A percentile compares a stretch with the other conserved stretches of the same genome.
phyloP scores from a whole-genome alignment of 2,329 filamentous ascomycete genomes.

The Drechslera avenae region DNA sequence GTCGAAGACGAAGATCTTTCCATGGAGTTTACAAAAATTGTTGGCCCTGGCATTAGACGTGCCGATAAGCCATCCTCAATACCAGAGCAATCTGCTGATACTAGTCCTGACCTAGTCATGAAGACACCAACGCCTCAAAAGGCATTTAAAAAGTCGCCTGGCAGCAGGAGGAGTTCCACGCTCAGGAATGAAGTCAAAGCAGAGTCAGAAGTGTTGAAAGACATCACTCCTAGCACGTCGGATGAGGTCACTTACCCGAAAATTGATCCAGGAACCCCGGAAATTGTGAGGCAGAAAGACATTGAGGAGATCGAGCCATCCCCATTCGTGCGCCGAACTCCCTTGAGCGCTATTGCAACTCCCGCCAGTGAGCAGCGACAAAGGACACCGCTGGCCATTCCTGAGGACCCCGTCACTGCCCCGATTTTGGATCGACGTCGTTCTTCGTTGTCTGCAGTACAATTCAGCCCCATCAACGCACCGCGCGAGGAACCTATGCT shows the following conservation, averaged over 20 bases:
- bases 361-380: constrained; percentile 26
- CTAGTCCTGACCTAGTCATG: constrained; percentile 8
- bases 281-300: constrained; percentile 32
- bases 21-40: constrained; percentile 59
- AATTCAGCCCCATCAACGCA: constrained; percentile 43
- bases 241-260: constrained; percentile 31
- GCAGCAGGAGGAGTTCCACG: constrained; percentile 14
- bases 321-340: constrained; percentile 39
- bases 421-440: constrained; percentile 44
- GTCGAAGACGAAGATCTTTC: constrained; percentile 51
- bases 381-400: constrained; percentile 25
- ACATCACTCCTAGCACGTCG: constrained; percentile 33
- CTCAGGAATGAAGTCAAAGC: constrained; percentile 7
- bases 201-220: constrained; percentile 14
- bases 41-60: constrained; percentile 52
- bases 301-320: constrained; percentile 44
- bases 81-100: constrained; percentile 26
- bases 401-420: constrained; percentile 42
- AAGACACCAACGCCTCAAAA: constrained; percentile 32
- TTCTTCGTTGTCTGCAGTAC: constrained; percentile 41
- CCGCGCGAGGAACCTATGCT: constrained; percentile 36
- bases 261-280: constrained; percentile 37
- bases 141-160: constrained; percentile 34
- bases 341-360: constrained; percentile 30
- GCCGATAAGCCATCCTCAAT: constrained; percentile 19